These are phyloP conservation scores for Allantophomopsis cytisporea DNA, from an alignment of 2,329 filamentous ascomycete species.

Conservation along the genomic window DNA sequence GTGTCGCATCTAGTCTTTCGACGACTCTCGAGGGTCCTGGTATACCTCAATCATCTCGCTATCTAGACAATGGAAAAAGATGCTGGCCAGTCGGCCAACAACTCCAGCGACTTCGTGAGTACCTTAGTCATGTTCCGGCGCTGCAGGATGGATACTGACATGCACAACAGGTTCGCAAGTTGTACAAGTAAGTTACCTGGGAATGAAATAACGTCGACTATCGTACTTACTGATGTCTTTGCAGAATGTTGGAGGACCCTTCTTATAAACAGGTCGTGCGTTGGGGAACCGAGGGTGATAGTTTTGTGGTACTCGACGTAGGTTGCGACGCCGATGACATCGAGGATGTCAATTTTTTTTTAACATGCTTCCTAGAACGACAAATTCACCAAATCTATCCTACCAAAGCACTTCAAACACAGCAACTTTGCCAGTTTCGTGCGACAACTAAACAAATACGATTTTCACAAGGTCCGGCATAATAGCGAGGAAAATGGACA, in stretches of 20 bases:
- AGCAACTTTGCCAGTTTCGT: slow-evolving; percentile 98
- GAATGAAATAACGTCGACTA: neutral
- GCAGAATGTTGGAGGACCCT: slow-evolving; percentile 90
- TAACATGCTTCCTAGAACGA: slow-evolving; percentile 54
- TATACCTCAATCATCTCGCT: neutral
- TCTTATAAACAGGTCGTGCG: slow-evolving; percentile 84
- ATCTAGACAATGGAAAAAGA: slow-evolving; percentile 16
- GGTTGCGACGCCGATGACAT: slow-evolving; percentile 9
- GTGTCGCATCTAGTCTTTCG: neutral
- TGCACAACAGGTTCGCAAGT: slow-evolving; percentile 68
- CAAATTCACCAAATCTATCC: slow-evolving; percentile 92
- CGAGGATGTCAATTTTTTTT: too few species aligned
- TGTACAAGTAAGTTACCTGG: slow-evolving; percentile 68
- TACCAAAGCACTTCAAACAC: slow-evolving; percentile 98
- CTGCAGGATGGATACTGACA: too few species aligned
- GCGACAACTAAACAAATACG: slow-evolving; percentile 90
- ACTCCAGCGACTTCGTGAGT: slow-evolving; percentile 92
- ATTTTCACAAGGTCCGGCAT: slow-evolving; percentile 94
- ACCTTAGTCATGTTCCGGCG: neutral
- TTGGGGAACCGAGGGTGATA: slow-evolving; percentile 91
- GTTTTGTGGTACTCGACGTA: slow-evolving; percentile 96
- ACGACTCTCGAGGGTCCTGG: too few species aligned
- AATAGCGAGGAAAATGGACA: slow-evolving; percentile 77
- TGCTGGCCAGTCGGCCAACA: slow-evolving; percentile 40
- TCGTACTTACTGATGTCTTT: slow-evolving; percentile 17